phyloP scores from a whole-genome alignment of 352 stramenopile genomes.

The Phytopythium chamaehyphon region DNA sequence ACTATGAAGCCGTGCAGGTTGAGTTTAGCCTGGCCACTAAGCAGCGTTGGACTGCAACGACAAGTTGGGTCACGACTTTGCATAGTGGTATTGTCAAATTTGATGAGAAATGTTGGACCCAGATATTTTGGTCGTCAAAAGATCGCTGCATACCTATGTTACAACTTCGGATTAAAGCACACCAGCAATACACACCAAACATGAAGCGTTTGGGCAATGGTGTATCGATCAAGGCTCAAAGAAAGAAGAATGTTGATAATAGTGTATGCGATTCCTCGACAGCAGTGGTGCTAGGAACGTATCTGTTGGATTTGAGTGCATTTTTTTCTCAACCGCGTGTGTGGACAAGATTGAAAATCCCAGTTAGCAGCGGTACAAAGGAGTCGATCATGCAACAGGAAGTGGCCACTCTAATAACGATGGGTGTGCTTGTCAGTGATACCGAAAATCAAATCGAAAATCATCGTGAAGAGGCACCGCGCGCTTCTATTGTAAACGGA shows the following conservation, averaged over 20 bases:
- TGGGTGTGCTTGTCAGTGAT: no score
- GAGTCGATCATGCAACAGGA: no score
- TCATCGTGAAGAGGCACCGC: no score
- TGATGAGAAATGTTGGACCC: not conserved
- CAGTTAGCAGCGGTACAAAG: not conserved
- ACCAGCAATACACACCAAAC: not conserved
- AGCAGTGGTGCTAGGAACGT: not conserved
- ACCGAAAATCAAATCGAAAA: no score
- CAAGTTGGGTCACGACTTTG: not conserved
- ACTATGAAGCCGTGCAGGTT: not conserved
- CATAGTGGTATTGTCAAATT: not conserved
- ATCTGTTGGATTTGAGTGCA: not conserved
- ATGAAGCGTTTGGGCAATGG: no score
- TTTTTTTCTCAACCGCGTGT: not conserved
- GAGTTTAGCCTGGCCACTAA: not conserved
- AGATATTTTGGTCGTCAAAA: not conserved
- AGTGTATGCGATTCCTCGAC: no score
- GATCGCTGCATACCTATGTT: constrained; percentile 1
- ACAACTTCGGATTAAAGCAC: not conserved
- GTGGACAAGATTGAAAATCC: not conserved
- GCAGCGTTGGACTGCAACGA: not conserved
- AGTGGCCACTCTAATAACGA: no score
- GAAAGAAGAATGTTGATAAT: no score
- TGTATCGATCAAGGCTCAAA: not conserved
- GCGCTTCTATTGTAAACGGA: no score